Evolutionary conservation across 2,329 filamentous ascomycete species (phyloP), one percentile per base, ranked within the genome.

Genomic region (Zymoseptoria brevis): DNA sequence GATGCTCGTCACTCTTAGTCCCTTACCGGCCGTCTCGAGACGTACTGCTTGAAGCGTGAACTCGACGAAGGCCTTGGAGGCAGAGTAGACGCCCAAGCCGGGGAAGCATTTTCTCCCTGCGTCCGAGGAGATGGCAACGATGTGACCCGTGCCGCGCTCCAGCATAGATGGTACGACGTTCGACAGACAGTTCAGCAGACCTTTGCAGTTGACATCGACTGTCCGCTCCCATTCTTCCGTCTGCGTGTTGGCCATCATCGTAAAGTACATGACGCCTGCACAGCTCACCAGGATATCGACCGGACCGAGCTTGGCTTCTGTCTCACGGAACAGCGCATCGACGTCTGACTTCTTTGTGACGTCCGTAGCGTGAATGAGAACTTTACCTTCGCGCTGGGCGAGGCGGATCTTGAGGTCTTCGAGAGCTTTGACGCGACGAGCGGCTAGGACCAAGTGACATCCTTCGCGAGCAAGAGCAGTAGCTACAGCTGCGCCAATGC

Each of bases 231-330:
- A 93, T 67, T 93, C 86, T 4, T 89, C 87, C 0, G 79, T 82
- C 63, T 87, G 81, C 16, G 78, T 81, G 70, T 91, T 92, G 58
- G 86, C 83, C 89, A 93, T 92, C 85, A 92, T 86, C 57, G 89
- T 92, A 75, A 86, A 93, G 76, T 93, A 93, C 89, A 93, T 93
- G 70, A 93, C 89, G 41, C 89, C 89, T 0, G 89, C 89, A 68
- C 88, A 90, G 49, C 85, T 85, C 54, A 93, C 83, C n/a, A 93
- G 81, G 55, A 92, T 88, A 70, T 93, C 89, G 51, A 92, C 79
- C 0, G 86, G 83, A 0, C 88, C 89, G 0, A 92, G 83, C 65
- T 85, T 77, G 52, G 82, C 79, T 24, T 77, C 77, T 1, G 87
- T 79, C 0, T 81, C 77, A 2, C 75, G 73, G 61, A 92, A 77